phyloP scores from a whole-genome alignment of 2,329 filamentous ascomycete species.

The Ophiosphaerella herpotricha region DNA sequence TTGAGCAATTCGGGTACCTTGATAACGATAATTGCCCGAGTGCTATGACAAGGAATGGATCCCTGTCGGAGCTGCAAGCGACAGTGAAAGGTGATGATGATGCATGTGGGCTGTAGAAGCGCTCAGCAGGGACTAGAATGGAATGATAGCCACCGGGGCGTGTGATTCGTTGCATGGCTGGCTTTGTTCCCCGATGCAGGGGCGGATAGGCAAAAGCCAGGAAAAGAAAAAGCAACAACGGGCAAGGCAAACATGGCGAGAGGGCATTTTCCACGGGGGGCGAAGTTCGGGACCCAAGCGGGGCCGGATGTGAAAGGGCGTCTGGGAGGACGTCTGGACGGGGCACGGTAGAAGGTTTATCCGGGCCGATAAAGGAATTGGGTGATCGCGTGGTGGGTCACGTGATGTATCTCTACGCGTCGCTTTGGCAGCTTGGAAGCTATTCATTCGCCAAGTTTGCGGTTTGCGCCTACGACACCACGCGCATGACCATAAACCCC shows the following conservation, averaged over 20 bases:
- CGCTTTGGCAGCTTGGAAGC: conserved; percentile 3
- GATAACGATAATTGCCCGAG: conserved; percentile 8
- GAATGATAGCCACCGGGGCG: conserved; percentile 4
- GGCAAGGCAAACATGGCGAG: background rate
- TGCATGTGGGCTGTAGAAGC: conserved; percentile 9
- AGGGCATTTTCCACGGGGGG: background rate
- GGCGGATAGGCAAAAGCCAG: conserved; percentile 8
- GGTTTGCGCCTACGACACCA: conserved; percentile 18
- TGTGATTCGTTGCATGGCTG: conserved; percentile 8
- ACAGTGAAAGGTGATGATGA: conserved; percentile 4
- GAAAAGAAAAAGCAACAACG: conserved; percentile 2
- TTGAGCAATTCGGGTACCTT: conserved; percentile 27
- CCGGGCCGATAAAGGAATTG: no score
- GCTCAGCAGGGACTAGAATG: conserved; percentile 3
- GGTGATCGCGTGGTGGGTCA: no score
- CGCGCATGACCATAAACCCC: conserved; percentile 1
- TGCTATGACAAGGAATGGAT: conserved; percentile 11
- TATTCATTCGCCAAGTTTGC: conserved; percentile 14
- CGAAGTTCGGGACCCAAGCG: no score
- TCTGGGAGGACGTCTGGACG: no score
- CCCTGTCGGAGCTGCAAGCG: conserved; percentile 14
- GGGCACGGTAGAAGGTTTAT: no score
- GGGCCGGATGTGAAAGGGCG: no score
- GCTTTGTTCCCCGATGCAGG: conserved; percentile 9
- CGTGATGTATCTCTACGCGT: conserved; percentile 1